Percentiles rank a stretch among this genome's conserved stretches.
Evolutionary conservation across 2,329 filamentous ascomycete species (phyloP).

Genomic region (Didymella arachidicola): DNA sequence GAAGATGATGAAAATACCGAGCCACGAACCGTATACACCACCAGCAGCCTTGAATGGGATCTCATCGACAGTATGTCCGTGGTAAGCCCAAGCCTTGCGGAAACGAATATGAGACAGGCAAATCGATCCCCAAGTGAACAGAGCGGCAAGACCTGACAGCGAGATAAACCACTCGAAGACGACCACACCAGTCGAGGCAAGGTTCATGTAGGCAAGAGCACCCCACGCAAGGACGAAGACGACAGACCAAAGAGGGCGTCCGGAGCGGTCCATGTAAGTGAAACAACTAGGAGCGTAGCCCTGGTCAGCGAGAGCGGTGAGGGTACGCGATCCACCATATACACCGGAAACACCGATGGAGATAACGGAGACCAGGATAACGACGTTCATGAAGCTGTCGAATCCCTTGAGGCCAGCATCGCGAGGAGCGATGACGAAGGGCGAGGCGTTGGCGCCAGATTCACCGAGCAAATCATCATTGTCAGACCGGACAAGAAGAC

Average conservation of each 20-base stretch:
- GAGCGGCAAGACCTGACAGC: slow-evolving; percentile 74
- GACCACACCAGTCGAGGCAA: slow-evolving; percentile 55
- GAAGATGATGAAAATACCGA: slow-evolving; percentile 51
- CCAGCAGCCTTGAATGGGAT: slow-evolving; percentile 54
- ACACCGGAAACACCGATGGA: slow-evolving; percentile 67
- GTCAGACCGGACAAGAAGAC: slow-evolving; percentile 53
- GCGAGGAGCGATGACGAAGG: slow-evolving; percentile 71
- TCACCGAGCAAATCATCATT: slow-evolving; percentile 46
- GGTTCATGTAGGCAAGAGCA: slow-evolving; percentile 74
- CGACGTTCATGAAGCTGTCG: slow-evolving; percentile 71
- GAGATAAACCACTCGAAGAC: slow-evolving; percentile 81
- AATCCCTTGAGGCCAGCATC: slow-evolving; percentile 67
- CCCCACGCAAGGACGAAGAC: slow-evolving; percentile 71
- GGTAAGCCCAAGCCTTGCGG: slow-evolving; percentile 61
- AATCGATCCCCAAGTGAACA: slow-evolving; percentile 85
- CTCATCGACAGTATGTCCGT: slow-evolving; percentile 54
- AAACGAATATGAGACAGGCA: slow-evolving; percentile 94
- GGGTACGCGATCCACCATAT: slow-evolving; percentile 65
- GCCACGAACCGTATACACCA: slow-evolving; percentile 52
- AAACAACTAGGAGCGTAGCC: slow-evolving; percentile 79
- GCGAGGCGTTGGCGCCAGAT: slow-evolving; percentile 59
- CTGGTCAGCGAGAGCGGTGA: slow-evolving; percentile 60
- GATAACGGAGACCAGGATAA: slow-evolving; percentile 69
- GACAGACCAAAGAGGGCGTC: slow-evolving; percentile 80
- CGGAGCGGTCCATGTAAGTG: slow-evolving; percentile 81